Base-by-base conservation (phyloP, 2,329 filamentous ascomycete genomes). In the Xylaria multiplex region DNA sequence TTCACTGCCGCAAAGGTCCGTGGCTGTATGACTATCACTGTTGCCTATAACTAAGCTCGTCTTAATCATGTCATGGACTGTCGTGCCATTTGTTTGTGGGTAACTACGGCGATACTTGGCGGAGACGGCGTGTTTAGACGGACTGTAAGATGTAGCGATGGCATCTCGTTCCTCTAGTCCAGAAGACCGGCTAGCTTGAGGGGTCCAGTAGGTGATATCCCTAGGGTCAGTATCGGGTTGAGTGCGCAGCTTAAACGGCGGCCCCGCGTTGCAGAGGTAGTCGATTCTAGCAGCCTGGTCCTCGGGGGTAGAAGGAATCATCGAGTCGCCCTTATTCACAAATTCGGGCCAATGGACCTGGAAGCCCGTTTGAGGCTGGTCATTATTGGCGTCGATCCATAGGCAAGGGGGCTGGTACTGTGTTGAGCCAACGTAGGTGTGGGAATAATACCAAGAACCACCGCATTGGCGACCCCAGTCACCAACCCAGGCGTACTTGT, bases 271-370 rank as follows among this genome's bases (percentile, higher is more conserved):
- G 64, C 72, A 74, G 11, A 72, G 54, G 60, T 70, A 69, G 52
- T 74, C 49, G 19, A 69, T 45, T 43, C 66, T 68, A 16, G 9
- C 60, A 65, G 49, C 19, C 67, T 69, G 22, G 8, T 60, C 68
- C 6, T 50, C 48, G 6, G 27, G 27, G 1, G 27, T 27, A 27
- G 5, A 3, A 27, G 27, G 27, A 5, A 27, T 27, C 27, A 27
- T 27, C 27, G 27, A 27, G 5, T 27, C 27, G 27, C 27, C 27
- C 27, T 27, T 53, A 27, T 52, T 59, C 1, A 59, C 66, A 62
- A 75, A 77, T 48, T 75, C 72, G 24, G 74, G 74, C 70, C 72
- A 77, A 69, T 76, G 75, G 5, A 76, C 57, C 49, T 77, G 75
- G 57, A 77, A 77, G 3, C 72, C 74, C 1, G 71, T 76, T 42